A percentile compares a stretch with the other conserved stretches of the same genome.
These are phyloP conservation scores for Colletotrichum somersetense DNA, from an alignment of 2,329 filamentous ascomycete species.

Conservation along the genomic window DNA sequence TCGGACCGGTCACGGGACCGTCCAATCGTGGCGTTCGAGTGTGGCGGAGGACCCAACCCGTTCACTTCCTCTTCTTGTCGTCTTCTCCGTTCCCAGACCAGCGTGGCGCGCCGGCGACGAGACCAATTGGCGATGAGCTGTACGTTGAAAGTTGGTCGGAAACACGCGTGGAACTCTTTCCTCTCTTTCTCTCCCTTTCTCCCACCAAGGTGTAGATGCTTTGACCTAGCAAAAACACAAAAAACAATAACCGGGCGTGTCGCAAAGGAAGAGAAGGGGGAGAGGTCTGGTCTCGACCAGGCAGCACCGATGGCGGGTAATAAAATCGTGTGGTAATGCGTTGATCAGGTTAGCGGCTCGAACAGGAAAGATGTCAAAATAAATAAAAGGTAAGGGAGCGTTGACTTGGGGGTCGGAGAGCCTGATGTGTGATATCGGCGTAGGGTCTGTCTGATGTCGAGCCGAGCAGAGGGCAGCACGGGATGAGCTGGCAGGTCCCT, in stretches of 20 bases:
- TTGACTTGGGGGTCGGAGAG: slow-evolving; percentile 39
- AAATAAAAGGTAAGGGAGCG: slow-evolving; percentile 42
- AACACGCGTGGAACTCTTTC: background rate
- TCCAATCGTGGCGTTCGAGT: slow-evolving; percentile 21
- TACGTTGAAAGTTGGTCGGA: background rate
- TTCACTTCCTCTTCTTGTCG: background rate
- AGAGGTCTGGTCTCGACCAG: slow-evolving; percentile 12
- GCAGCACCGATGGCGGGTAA: slow-evolving; percentile 27
- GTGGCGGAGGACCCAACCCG: background rate
- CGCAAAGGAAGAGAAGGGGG: background rate
- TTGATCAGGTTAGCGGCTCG: slow-evolving; percentile 13
- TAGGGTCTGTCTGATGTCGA: slow-evolving; percentile 42
- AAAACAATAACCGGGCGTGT: slow-evolving; percentile 5
- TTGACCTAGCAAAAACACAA: slow-evolving; percentile 2
- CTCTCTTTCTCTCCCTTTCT: background rate
- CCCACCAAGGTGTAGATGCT: slow-evolving; percentile 10
- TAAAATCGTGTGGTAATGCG: slow-evolving; percentile 21
- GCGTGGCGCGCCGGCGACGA: slow-evolving; percentile 10
- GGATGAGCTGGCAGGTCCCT: slow-evolving; percentile 40
- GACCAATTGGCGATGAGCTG: background rate
- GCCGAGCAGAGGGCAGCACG: slow-evolving; percentile 38
- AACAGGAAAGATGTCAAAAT: slow-evolving; percentile 25
- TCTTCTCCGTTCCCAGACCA: background rate
- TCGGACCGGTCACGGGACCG: slow-evolving; percentile 51
- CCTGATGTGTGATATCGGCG: slow-evolving; percentile 39